Conservation (phyloP, 2,329 filamentous ascomycete species). For the Paradendryphiella salina region DNA sequence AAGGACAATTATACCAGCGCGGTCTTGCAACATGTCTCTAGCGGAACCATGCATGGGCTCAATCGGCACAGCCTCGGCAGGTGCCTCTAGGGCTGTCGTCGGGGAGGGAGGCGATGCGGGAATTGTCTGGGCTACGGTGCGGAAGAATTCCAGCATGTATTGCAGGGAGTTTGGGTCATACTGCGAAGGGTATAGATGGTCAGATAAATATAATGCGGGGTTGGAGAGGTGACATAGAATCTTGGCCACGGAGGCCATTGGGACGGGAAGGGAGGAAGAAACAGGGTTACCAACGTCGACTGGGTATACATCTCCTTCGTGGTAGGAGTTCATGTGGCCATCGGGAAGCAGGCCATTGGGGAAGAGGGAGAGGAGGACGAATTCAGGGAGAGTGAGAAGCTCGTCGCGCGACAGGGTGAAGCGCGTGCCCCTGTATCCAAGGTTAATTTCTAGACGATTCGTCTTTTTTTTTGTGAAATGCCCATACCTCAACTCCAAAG, state of each 20-base stretch:
- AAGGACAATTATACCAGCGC: slow-evolving; percentile 95
- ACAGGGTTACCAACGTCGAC: slow-evolving; percentile 78
- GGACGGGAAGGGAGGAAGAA: slow-evolving; percentile 38
- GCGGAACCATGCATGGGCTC: slow-evolving; percentile 73
- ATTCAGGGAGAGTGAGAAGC: slow-evolving; percentile 91
- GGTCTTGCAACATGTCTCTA: slow-evolving; percentile 77
- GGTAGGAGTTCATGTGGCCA: slow-evolving; percentile 89
- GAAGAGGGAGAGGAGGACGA: slow-evolving; percentile 95
- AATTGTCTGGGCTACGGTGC: slow-evolving; percentile 94
- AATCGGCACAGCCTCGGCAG: slow-evolving; percentile 62
- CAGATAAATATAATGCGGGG: slow-evolving; percentile 58
- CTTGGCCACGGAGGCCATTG: slow-evolving; percentile 43
- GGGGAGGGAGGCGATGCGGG: slow-evolving; percentile 71
- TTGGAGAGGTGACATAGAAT: slow-evolving; percentile 51
- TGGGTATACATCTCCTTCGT: slow-evolving; percentile 91
- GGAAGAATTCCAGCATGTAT: slow-evolving; percentile 99
- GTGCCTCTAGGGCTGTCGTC: slow-evolving; percentile 48
- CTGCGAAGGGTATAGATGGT: slow-evolving; percentile 63
- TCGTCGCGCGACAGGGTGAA: slow-evolving; percentile 96
- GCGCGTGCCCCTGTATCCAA: slow-evolving; percentile 71
- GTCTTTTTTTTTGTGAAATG: too few species aligned
- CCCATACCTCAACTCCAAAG: slow-evolving; percentile 84
- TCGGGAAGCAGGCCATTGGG: slow-evolving; percentile 98
- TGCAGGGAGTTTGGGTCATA: slow-evolving; percentile 95
- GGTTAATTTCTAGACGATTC: slow-evolving; percentile 17